Conservation (phyloP, 2,329 filamentous ascomycete species). For the Zymoseptoria brevis region DNA sequence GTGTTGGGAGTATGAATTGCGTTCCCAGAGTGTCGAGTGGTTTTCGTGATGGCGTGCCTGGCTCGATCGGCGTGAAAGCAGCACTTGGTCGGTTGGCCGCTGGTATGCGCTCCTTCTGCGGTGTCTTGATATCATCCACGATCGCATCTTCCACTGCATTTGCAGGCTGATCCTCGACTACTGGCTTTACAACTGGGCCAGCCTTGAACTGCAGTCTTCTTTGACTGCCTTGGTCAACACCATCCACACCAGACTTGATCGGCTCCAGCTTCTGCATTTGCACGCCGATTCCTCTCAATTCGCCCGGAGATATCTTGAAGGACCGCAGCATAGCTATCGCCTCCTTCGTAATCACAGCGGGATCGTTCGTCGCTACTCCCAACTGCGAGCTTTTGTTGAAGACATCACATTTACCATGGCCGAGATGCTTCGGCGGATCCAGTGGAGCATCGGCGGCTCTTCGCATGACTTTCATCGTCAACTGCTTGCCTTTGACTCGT, state of each 20-base stretch:
- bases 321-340: constrained; percentile 75
- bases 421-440: constrained; percentile 86
- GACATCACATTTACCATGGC: constrained; percentile 88
- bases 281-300: constrained; percentile 84
- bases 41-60: constrained; percentile 48
- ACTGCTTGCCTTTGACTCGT: constrained; percentile 73
- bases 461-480: constrained; percentile 93
- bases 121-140: constrained; percentile 39
- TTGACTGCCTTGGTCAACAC: constrained; percentile 62
- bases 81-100: constrained; percentile 28
- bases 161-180: constrained; percentile 1
- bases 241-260: constrained; percentile 53
- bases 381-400: constrained; percentile 83
- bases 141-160: constrained; percentile 34
- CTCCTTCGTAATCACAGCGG: constrained; percentile 66
- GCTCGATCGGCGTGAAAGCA: constrained; percentile 27
- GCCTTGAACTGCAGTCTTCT: constrained; percentile 65
- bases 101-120: constrained; percentile 24
- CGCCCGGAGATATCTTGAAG: constrained; percentile 78
- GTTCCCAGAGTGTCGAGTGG: constrained; percentile 75
- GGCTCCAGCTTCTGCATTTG: constrained; percentile 90
- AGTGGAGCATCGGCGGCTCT: constrained; percentile 77
- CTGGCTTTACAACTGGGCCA: constrained; percentile 35
- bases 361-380: constrained; percentile 73
- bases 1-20: constrained; percentile 82